These are phyloP conservation scores for Thelonectria blattea DNA, from an alignment of 2,329 filamentous ascomycete genomes.

Conservation along the genomic window DNA sequence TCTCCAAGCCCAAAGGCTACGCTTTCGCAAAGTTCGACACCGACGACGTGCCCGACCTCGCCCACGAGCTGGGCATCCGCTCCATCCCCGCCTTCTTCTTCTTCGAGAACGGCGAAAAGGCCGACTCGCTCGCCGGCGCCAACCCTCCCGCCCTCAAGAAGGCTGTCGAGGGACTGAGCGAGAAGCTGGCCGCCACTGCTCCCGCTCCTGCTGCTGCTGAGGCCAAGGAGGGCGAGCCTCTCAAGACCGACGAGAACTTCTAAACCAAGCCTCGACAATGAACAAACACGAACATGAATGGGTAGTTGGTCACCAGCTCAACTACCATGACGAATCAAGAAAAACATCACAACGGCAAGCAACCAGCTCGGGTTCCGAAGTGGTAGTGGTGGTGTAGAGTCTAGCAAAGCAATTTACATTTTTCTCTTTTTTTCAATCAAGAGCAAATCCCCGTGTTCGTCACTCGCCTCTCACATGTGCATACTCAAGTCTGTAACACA, in stretches of 20 bases:
- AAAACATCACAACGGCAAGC: not conserved
- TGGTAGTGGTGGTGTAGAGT: constrained; percentile 5
- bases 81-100: constrained; percentile 67
- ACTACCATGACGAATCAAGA: not conserved
- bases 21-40: constrained; percentile 67
- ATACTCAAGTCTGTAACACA: not conserved
- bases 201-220: constrained; percentile 7
- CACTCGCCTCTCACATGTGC: not conserved
- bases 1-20: constrained; percentile 48
- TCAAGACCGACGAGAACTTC: constrained; percentile 24
- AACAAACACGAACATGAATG: not conserved
- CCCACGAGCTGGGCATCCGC: constrained; percentile 56
- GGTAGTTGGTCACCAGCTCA: not conserved
- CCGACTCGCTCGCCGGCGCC: constrained; percentile 51
- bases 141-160: constrained; percentile 44
- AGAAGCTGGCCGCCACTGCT: constrained; percentile 31
- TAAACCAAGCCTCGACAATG: constrained; percentile 7
- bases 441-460: not conserved
- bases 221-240: constrained; percentile 7
- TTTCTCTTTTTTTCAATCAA: not conserved
- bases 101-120: constrained; percentile 60
- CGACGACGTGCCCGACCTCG: constrained; percentile 58
- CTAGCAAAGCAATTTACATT: constrained; percentile 17
- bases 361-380: not conserved
- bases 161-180: constrained; percentile 32